A percentile compares a stretch with the other conserved stretches of the same genome.
phyloP scores from a whole-genome alignment of 2,329 filamentous ascomycete species.

The Fusarium algeriense region DNA sequence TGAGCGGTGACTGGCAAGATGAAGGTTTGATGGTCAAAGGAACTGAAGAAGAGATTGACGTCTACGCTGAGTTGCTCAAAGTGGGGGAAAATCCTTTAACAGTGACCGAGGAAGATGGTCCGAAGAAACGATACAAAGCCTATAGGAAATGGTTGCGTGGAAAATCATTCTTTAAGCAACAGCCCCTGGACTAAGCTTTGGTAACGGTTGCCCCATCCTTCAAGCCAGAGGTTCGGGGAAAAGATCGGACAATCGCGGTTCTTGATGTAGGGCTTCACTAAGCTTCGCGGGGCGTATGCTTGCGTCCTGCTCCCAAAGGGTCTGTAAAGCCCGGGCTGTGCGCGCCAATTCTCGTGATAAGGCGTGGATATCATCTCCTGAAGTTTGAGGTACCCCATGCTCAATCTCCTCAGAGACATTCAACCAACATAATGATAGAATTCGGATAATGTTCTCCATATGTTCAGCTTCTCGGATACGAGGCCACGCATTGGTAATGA shows the following conservation, averaged over 20 bases:
- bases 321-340: slow-evolving; percentile 39
- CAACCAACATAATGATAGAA: slow-evolving; percentile 72
- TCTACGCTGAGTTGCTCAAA: slow-evolving; percentile 82
- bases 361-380: not conserved
- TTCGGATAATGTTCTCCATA: slow-evolving; percentile 72
- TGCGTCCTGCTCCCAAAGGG: slow-evolving; percentile 40
- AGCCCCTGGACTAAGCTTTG: slow-evolving; percentile 67
- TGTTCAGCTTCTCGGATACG: slow-evolving; percentile 68
- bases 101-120: slow-evolving; percentile 85
- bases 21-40: slow-evolving; percentile 68
- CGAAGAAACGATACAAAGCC: slow-evolving; percentile 96
- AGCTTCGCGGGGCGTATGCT: slow-evolving; percentile 27
- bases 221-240: slow-evolving; percentile 26
- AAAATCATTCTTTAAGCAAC: slow-evolving; percentile 96
- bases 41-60: slow-evolving; percentile 56
- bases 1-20: slow-evolving; percentile 75
- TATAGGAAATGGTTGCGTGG: slow-evolving; percentile 95
- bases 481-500: slow-evolving; percentile 77
- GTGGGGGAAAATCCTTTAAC: slow-evolving; percentile 87
- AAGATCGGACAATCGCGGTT: slow-evolving; percentile 50
- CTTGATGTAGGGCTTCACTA: slow-evolving; percentile 38
- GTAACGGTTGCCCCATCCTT: not conserved
- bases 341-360: slow-evolving; percentile 34
- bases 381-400: not conserved
- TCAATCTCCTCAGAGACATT: slow-evolving; percentile 62